Evolutionary conservation across 257 asterid genomes (phyloP).

Genomic region (Paulownia fortunei): DNA sequence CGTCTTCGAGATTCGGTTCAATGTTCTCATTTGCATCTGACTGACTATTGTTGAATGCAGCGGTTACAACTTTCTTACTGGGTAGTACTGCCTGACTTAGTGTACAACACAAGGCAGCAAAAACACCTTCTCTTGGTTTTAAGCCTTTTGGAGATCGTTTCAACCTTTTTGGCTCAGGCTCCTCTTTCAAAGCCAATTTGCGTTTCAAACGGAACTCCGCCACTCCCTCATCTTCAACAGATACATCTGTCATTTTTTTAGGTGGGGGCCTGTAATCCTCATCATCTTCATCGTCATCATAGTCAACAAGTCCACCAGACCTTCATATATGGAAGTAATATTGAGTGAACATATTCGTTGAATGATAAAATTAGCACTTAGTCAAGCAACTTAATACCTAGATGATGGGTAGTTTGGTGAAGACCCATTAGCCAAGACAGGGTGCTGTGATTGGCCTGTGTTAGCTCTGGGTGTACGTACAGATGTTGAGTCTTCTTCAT

Average conservation of each 20-base stretch:
- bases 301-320: conserved; percentile 94
- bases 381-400: conserved; percentile 51
- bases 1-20: conserved; percentile 38
- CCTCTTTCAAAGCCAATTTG: conserved; percentile 67
- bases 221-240: conserved; percentile 65
- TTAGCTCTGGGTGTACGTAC: conserved; percentile 56
- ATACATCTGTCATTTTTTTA: conserved; percentile 48
- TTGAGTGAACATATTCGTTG: conserved; percentile 11
- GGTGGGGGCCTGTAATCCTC: conserved; percentile 96
- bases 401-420: conserved; percentile 47
- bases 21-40: conserved; percentile 34
- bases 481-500: conserved; percentile 95
- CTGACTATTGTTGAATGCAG: conserved; percentile 32
- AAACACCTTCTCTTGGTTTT: conserved; percentile 77
- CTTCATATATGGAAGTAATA: conserved; percentile 45
- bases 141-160: conserved; percentile 58
- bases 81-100: conserved; percentile 64
- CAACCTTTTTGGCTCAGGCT: conserved; percentile 67
- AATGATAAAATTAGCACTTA: neutral
- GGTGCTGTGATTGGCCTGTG: conserved; percentile 49
- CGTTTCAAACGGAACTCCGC: conserved; percentile 73
- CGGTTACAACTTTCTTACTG: conserved; percentile 50
- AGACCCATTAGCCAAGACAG: conserved; percentile 67
- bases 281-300: conserved; percentile 95
- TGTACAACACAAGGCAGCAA: conserved; percentile 79